Base-by-base conservation (phyloP, 352 stramenopile species). In the Globisporangium splendens region DNA sequence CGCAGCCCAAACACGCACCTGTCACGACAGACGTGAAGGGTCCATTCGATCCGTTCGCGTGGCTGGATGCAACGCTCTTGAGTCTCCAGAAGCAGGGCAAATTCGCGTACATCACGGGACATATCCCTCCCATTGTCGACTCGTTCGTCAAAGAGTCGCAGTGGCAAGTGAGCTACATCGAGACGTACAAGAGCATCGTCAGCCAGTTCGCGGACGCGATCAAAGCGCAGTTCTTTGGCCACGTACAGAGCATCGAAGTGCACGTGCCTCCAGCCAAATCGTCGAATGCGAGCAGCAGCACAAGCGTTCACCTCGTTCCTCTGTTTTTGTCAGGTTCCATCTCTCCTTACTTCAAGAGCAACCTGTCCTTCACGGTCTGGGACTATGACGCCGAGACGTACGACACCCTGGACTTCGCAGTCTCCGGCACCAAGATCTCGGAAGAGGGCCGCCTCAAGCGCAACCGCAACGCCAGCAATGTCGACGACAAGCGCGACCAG, bases 241-340 rank as follows among this genome's bases (percentile, higher is more conserved):
- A 97, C 69, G 73, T 97, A 4, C 93, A 98, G 70, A 90, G 78
- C 18, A 71, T 97, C 57, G 93, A 98, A 71, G 93, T 97, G 59
- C 88, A 90, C 33, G 46, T 88, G 24, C 73, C 75, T 2, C 66
- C 73, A 39, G 48, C 62, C 11, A 47, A 58, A n/a, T 42, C 61
- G 28, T 53, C 41, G 2, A 55, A 61, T 13, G 20, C 47, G 41
- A 39, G 15, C 13, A 39, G 24, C 24, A 46, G 17, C 20, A 41
- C 18, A 21, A 31, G 51, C 13, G 63, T 50, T 11, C 53, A 77
- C 12, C 51, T 85, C 28, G 66, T 83, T 13, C 88, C 90, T 13
- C 51, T 98, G 18, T 89, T 96, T 46, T 68, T 96, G 20, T 66
- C 69, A 20, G 77, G 82, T 0, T 93, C 88, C 0, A 72, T 98